Conservation (phyloP, 345 rosid genomes). For the Gossypium raimondii region DNA sequence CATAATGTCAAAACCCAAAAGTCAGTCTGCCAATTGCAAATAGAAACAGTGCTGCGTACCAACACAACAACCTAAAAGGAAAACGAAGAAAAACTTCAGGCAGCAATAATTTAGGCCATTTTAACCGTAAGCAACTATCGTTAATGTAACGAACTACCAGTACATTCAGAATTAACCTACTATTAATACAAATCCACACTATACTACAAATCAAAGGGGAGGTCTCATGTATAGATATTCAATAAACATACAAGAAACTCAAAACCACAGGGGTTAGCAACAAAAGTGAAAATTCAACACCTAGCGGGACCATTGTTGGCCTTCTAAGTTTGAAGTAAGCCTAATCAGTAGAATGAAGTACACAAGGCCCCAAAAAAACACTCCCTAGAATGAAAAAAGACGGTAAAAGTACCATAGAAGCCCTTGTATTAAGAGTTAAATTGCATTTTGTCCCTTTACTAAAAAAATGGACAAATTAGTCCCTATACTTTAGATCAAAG, state of each 20-base stretch:
- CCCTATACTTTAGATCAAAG: no score
- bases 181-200: background rate
- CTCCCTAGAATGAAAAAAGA: no score
- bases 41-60: background rate
- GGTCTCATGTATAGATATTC: background rate
- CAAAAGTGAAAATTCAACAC: background rate
- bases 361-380: no score
- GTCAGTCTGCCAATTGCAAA: background rate
- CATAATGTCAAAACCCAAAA: background rate
- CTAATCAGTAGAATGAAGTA: no score
- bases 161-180: background rate
- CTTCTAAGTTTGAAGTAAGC: no score
- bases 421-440: no score
- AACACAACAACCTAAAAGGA: constrained; percentile 18
- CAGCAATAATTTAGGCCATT: background rate
- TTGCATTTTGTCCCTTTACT: no score
- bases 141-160: background rate
- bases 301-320: background rate
- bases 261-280: background rate
- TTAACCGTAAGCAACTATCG: background rate
- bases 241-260: background rate
- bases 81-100: background rate
- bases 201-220: background rate
- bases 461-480: no score
- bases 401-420: no score